Base-by-base conservation (phyloP, 2,329 filamentous ascomycete genomes). In the Scedosporium minutisporum region DNA sequence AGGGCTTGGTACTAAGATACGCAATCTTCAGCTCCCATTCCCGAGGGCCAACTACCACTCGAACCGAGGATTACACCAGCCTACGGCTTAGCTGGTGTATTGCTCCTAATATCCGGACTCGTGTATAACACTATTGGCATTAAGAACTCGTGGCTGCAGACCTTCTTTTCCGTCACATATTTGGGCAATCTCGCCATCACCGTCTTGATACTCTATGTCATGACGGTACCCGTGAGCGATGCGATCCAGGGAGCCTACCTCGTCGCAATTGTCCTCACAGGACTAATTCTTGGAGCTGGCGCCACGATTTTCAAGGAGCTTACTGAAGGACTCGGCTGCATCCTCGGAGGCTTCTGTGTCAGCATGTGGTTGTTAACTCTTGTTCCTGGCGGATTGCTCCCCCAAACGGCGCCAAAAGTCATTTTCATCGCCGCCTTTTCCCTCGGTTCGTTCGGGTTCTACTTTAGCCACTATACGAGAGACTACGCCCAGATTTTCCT, bases 301-400 rank as follows among this genome's bases (percentile, higher is more conserved):
- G 85, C 91, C 0, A 80, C 92, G 7, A 80, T 96, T 10, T 96
- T 97, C 75, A 84, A 86, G 63, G 92, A 97, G 68, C 80, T 96
- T 55, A 92, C 91, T 0, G 88, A 92, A 63, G 81, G 83, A 6
- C 77, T 96, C n/a, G 91, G 89, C 2, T 96, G 91, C 70, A 77
- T 93, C n/a, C 78, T 96, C 0, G 92, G 91, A 27, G 92, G 92
- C 0, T 96, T 95, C 72, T 91, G 87, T 66, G 71, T 95, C 6
- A 86, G 87, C 71, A 96, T 96, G 92, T 97, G 93, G 93, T 80
- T 97, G 60, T 80, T 97, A 57, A 87, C 87, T 25, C 75, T 97
- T 53, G 87, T 86, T 63, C 80, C 86, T 0, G 93, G 91, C 6
- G 92, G 93, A 1, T 77, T 96, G 41, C 78, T 97, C 48, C 77